A percentile compares a stretch with the other conserved stretches of the same genome.
Conservation (phyloP, 2,329 filamentous ascomycete genomes). For the Alternaria alternata region DNA sequence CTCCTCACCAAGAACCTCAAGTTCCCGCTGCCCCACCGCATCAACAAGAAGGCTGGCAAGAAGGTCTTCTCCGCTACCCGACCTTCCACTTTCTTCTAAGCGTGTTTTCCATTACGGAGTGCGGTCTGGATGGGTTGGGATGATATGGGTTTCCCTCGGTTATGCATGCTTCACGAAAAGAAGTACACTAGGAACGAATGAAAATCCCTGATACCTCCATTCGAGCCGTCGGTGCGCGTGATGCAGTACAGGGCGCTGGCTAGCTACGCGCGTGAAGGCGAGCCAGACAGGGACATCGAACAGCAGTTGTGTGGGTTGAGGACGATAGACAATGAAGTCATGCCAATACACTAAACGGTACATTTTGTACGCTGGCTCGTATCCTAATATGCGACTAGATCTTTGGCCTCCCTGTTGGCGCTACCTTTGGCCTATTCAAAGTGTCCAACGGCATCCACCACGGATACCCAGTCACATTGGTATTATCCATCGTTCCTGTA, state of each 20-base stretch:
- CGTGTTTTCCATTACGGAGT: slow-evolving; percentile 53
- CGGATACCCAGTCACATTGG: slow-evolving; percentile 68
- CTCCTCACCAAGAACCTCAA: slow-evolving; percentile 92
- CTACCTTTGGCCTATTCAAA: slow-evolving; percentile 49
- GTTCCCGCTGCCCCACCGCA: slow-evolving; percentile 98
- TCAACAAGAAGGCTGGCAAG: slow-evolving; percentile 81
- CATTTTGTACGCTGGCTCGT: not conserved
- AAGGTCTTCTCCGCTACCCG: slow-evolving; percentile 93
- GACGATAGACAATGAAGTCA: slow-evolving; percentile 23
- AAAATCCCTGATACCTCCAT: slow-evolving; percentile 52
- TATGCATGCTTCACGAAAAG: slow-evolving; percentile 53
- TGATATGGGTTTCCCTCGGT: slow-evolving; percentile 51
- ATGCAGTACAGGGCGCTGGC: slow-evolving; percentile 27
- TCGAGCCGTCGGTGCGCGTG: slow-evolving; percentile 32
- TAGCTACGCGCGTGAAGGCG: slow-evolving; percentile 6
- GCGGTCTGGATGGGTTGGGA: slow-evolving; percentile 50
- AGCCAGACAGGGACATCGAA: slow-evolving; percentile 8
- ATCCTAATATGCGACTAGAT: slow-evolving; percentile 27
- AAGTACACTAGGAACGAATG: slow-evolving; percentile 55
- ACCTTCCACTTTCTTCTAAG: slow-evolving; percentile 97
- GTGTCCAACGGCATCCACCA: slow-evolving; percentile 71
- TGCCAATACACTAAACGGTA: slow-evolving; percentile 10
- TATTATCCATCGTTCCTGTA: slow-evolving; percentile 65
- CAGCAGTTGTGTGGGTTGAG: slow-evolving; percentile 4
- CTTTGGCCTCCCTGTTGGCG: slow-evolving; percentile 39